These are phyloP conservation scores for Cryptosporidium sp. DNA, from an alignment of 169 alveolate species.

Conservation along the genomic window DNA sequence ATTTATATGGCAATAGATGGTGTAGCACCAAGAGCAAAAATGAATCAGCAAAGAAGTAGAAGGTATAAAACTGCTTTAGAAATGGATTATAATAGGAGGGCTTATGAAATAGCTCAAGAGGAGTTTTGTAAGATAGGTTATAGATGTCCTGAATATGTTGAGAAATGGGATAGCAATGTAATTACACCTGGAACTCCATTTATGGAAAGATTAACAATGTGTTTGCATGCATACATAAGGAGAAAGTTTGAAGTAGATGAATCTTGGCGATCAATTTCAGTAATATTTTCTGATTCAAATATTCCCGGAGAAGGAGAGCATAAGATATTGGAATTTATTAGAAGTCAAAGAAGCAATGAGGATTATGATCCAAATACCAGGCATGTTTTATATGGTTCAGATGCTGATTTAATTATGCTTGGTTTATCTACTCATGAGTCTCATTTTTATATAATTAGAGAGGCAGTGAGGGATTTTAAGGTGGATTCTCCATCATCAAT, in stretches of 20 bases:
- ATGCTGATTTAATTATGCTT: conserved; percentile 99
- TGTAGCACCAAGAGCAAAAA: conserved; percentile 99
- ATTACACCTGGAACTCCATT: conserved; percentile 99
- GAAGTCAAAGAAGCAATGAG: conserved; percentile 70
- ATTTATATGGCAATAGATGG: conserved; percentile 98
- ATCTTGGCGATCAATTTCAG: conserved; percentile 91
- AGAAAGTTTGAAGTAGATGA: conserved; percentile 90
- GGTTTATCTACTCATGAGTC: conserved; percentile 97
- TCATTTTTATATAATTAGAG: conserved; percentile 93
- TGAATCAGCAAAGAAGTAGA: conserved; percentile 98
- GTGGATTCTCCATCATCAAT: conserved; percentile 48
- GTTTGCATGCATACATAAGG: conserved; percentile 85
- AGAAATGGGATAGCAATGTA: conserved; percentile 95
- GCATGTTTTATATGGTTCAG: conserved; percentile 99
- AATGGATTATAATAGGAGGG: conserved; percentile 80
- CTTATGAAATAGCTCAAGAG: conserved; percentile 81
- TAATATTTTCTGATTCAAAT: conserved; percentile 95
- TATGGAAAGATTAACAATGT: conserved; percentile 88
- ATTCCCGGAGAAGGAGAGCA: conserved; percentile 99
- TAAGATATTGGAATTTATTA: conserved; percentile 95
- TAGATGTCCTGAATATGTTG: conserved; percentile 78
- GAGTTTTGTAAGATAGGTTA: conserved; percentile 79
- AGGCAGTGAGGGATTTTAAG: conserved; percentile 78
- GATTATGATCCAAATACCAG: conserved; percentile 91
- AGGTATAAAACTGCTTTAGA: conserved; percentile 91